Percentiles rank a stretch among this genome's conserved stretches.
Conservation (phyloP, 345 rosid species). For the Rhizophora mangle region DNA sequence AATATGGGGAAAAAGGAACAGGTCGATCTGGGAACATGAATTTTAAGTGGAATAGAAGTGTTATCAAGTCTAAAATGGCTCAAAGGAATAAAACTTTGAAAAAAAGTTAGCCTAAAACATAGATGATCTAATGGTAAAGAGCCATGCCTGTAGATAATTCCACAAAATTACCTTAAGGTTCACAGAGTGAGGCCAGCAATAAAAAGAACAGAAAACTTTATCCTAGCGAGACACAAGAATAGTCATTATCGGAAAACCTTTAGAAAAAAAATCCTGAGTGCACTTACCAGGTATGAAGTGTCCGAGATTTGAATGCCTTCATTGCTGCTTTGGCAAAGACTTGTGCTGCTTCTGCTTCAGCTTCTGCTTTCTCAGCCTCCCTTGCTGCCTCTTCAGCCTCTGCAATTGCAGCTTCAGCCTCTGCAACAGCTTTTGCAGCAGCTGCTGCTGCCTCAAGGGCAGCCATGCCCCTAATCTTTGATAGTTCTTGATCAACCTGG, state of each 20-base stretch:
- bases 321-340: constrained; percentile 77
- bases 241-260: neutral
- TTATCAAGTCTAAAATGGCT: neutral
- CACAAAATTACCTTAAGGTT: no score
- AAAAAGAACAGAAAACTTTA: neutral
- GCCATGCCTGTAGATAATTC: neutral
- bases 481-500: constrained; percentile 51
- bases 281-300: constrained; percentile 47
- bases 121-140: neutral
- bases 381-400: constrained; percentile 97
- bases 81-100: neutral
- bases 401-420: constrained; percentile 87
- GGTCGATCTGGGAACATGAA: no score
- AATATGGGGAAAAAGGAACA: no score
- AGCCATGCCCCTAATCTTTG: constrained; percentile 74
- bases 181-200: neutral
- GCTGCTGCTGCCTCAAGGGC: constrained; percentile 88
- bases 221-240: neutral
- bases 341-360: constrained; percentile 95
- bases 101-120: neutral
- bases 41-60: no score
- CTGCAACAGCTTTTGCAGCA: constrained; percentile 92
- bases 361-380: constrained; percentile 94
- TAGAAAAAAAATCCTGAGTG: constrained; percentile 3
- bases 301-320: constrained; percentile 57